Conservation (phyloP, 306 rosid genomes). For the Fragaria iinumae region DNA sequence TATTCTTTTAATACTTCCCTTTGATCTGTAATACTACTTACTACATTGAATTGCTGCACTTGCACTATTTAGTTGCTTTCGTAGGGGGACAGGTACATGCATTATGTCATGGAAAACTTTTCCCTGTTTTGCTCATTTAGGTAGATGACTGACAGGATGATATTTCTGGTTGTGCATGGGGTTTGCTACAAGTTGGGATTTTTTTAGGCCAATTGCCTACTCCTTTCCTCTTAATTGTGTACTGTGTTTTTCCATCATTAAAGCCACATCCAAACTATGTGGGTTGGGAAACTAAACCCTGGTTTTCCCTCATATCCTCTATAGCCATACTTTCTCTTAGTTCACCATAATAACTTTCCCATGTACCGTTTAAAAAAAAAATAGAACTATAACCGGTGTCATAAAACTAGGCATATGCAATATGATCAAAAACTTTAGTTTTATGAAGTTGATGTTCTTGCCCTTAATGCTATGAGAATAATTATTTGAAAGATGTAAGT, state of each 20-base stretch:
- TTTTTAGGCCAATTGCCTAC: neutral
- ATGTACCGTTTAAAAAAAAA: neutral
- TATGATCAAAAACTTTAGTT: neutral
- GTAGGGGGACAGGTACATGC: neutral
- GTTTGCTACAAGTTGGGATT: neutral
- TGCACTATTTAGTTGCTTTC: neutral
- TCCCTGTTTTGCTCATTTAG: neutral
- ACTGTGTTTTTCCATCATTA: neutral
- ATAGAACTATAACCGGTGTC: neutral
- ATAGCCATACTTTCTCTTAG: neutral
- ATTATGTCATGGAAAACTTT: neutral
- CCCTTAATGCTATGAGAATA: neutral
- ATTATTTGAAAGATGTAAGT: neutral
- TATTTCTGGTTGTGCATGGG: neutral
- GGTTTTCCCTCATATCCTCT: neutral
- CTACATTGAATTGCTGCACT: neutral
- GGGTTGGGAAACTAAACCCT: neutral
- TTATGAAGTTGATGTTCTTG: slow-evolving; percentile 4
- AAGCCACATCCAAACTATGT: neutral
- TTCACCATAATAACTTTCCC: neutral
- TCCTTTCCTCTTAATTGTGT: neutral
- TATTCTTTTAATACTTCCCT: neutral
- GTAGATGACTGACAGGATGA: neutral
- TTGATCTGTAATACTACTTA: neutral
- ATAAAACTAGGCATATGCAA: neutral